Percentiles rank a stretch among this genome's conserved stretches.
These are phyloP conservation scores for Melampsora americana DNA, from an alignment of 1,284 basidiomycete species.

Conservation along the genomic window DNA sequence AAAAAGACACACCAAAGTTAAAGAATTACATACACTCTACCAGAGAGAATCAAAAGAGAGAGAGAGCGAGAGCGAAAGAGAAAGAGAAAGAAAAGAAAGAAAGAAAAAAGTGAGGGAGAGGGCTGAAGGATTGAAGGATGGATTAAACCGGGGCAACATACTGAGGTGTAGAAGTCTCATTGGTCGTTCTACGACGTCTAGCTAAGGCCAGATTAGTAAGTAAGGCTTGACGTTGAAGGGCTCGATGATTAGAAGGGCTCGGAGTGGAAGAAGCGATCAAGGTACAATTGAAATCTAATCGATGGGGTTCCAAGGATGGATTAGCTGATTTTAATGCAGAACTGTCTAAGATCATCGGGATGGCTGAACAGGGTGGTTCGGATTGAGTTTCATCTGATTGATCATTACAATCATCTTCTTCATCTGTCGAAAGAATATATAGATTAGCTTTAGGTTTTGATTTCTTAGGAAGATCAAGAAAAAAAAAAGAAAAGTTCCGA, in stretches of 20 bases:
- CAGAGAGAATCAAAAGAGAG: no score
- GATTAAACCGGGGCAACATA: neutral
- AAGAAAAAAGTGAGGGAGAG: no score
- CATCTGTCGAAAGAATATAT: neutral
- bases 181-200: neutral
- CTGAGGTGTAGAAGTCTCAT: neutral
- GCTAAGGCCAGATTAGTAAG: slow-evolving; percentile 6
- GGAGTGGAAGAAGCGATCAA: no score
- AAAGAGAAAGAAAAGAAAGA: no score
- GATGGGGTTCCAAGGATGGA: no score
- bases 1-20: no score
- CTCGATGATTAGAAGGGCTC: neutral
- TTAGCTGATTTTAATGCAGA: no score
- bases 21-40: no score
- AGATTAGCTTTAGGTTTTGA: slow-evolving; percentile 6
- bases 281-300: no score
- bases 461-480: neutral
- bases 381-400: neutral
- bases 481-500: neutral
- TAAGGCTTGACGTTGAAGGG: neutral
- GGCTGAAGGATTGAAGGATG: no score
- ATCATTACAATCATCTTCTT: neutral
- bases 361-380: neutral
- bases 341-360: neutral
- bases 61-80: no score